Percentiles rank a stretch among this genome's conserved stretches.
These are phyloP conservation scores for Gossypium herbaceum DNA, from an alignment of 345 rosid species.

Conservation along the genomic window DNA sequence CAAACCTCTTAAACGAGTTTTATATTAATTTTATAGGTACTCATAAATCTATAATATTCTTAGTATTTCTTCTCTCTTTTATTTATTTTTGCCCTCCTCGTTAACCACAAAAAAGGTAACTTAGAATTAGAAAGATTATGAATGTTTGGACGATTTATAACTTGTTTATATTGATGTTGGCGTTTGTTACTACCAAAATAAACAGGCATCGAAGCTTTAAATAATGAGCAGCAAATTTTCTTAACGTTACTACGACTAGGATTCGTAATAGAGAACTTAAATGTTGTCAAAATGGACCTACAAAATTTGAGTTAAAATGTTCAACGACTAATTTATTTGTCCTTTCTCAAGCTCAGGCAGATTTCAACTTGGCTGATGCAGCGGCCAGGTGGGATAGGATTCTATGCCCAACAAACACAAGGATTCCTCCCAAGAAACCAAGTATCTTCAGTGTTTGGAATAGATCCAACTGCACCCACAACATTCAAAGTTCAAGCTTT, in stretches of 20 bases:
- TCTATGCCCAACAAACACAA: conserved; percentile 85
- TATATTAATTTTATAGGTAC: neutral
- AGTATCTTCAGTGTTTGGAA: conserved; percentile 82
- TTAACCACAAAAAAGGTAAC: neutral
- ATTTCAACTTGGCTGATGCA: conserved; percentile 77
- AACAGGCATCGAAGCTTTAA: neutral
- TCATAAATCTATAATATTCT: neutral
- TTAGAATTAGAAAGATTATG: neutral
- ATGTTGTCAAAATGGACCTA: conserved; percentile 4
- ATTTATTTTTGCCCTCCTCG: no score
- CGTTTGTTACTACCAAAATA: neutral
- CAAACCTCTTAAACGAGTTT: no score
- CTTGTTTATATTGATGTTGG: neutral
- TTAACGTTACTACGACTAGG: neutral
- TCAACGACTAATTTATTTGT: neutral
- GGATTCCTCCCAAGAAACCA: conserved; percentile 71
- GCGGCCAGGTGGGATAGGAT: conserved; percentile 82
- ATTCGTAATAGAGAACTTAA: neutral
- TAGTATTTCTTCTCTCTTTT: neutral
- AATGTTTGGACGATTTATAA: neutral
- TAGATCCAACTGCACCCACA: conserved; percentile 67
- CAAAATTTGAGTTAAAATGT: conserved; percentile 8
- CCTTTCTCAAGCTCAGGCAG: conserved; percentile 37
- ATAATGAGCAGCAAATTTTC: neutral
- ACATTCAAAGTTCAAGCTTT: neutral